Evolutionary conservation across 2,329 filamentous ascomycete species (phyloP), one percentile per base, ranked within the genome.

Genomic region (Pseudogymnoascus sp.): DNA sequence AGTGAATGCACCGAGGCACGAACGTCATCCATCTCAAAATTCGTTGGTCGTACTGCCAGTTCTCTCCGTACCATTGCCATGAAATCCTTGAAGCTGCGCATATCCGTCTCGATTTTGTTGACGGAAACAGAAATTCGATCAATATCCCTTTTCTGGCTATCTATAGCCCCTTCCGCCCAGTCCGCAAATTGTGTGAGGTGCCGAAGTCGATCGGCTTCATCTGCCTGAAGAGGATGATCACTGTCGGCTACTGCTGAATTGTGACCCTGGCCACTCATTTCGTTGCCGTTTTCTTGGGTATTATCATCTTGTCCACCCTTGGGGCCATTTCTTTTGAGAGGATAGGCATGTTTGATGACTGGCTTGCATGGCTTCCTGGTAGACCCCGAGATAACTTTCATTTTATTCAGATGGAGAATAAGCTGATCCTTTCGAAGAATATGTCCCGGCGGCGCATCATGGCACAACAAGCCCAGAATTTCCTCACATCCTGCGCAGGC

Each of bases 61-160:
- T 72, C 67, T 45, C 43, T 64, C 7, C 69, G 69, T 23, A 72
- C 41, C 37, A 71, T 68, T 23, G 63, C 19, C 66, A 73, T 72
- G 39, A 72, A 72, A 21, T 65, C 65, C 63, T 66, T 72, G n/a
- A 73, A 68, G 6, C 31, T 45, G 31, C 63, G 63, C 66, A 73
- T 70, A 33, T 71, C 69, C 33, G 45, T 64, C 33, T 73, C 68
- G 8, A 73, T 67, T 6, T 65, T 64, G 43, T 65, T 62, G 11
- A 73, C 49, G 26, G 66, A 65, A 14, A 61, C 66, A 16, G 65
- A 67, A 31, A 73, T 65, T 7, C 71, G 68, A 62, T 71, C 68
- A 37, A 74, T 73, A 60, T 72, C 69, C 41, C 66, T 66, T 62
- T 67, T 65, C 63, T 74, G 71, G 33, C 29, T 60, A 16, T 43